Base-by-base conservation (phyloP, 352 stramenopile species). In the Peronospora farinosa region DNA sequence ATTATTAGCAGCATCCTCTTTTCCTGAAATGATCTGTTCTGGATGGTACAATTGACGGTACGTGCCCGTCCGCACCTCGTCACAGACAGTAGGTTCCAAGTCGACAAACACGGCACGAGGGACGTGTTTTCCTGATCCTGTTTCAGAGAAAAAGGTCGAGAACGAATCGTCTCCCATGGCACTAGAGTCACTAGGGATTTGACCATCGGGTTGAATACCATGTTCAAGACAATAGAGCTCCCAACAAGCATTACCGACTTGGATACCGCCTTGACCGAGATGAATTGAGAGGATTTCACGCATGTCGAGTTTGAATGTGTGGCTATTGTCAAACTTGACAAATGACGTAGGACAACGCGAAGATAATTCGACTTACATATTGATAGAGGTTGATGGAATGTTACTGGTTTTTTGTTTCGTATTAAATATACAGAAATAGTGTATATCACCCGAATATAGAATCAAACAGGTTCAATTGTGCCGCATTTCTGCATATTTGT, bases 11-110 rank as follows among this genome's bases (percentile, higher is more conserved):
- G 92, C 93, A 65, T 97, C 94, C 66, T 98, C 95, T 36, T 99
- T 98, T 67, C 96, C 96, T 39, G 84, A 96, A 66, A 99, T 98
- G 67, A 99, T 97, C 71, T 98, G 94, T 61, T 99, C 96, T 5
- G 96, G 96, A 67, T 98, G 95, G 75, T 98, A 99, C 33, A 99
- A 69, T 61, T 98, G 86, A 53, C 89, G 74, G 81, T 98, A 99
- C 7, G 90, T 95, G 56, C 95, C 95, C 28, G 80, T 89, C 57
- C 95, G 90, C 30, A 98, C 89, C 78, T 98, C 92, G 61, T 46
- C 96, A 64, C 93, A 98, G n/a, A 98, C 95, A 11, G 74, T 97
- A 6, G 40, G 40, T 13, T 46, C 40, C 40, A 46, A 46, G 95
- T 95, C 72, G 13, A 98, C 93, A 56, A 98, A 95, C 42, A 99